Base-by-base conservation (phyloP, 169 alveolate genomes). In the Cryptosporidium felis region DNA sequence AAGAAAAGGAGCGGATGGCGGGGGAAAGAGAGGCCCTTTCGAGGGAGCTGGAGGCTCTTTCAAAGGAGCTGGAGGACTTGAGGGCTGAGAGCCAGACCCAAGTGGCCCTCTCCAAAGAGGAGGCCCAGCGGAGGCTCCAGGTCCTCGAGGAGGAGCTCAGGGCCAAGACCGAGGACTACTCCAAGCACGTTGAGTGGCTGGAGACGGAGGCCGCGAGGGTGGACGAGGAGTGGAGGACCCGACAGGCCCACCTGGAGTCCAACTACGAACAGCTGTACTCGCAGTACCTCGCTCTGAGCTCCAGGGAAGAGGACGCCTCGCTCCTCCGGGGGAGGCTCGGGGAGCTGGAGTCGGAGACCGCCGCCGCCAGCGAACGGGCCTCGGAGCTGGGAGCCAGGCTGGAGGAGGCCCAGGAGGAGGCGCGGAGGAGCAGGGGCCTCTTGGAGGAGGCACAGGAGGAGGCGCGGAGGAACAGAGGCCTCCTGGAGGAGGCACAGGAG, bases 161-260 rank as follows among this genome's bases (percentile, higher is more conserved):
- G 12, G 53, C 34, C n/a, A 41, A 61, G 56, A 16, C 21, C 16
- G 80, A 40, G 21, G 42, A 74, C 60, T 36, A 51, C 14, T 53
- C 36, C 26, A 40, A 74, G 5, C 85, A 74, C n/a, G 26, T 56
- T 9, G 38, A 14, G 9, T 51, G 63, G 85, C 23, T 74, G 26
- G 74, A 53, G 23, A 18, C 30, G 3, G 66, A 51, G 5, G 23
- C 42, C 3, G 10, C 49, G 6, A 74, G 66, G 21, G 34, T 74
- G 26, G 85, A 74, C n/a, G 59, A 36, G 40, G 85, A 74, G n/a
- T 74, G 85, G 85, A 49, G 85, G 14, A 23, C 49, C 10, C 32
- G 85, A 14, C 85, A 74, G 41, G 26, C 67, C 8, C 65, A 53
- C 16, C 28, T 74, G 1, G 85, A 74, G 32, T 42, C 74, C 12